Conservation (phyloP, 2,329 filamentous ascomycete species). For the Talaromyces marneffei region DNA sequence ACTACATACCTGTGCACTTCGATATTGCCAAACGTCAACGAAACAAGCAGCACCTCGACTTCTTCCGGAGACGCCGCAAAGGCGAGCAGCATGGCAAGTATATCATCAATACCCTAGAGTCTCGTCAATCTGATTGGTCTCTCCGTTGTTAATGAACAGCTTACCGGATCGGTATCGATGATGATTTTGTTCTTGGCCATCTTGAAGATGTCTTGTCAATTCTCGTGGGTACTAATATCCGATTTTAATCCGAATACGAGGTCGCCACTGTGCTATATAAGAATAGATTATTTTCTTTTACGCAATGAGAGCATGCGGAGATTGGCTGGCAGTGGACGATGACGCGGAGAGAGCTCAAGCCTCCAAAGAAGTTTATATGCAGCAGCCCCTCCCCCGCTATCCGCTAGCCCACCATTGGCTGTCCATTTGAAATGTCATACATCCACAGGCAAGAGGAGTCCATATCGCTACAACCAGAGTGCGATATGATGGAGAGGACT, state of each 20-base stretch:
- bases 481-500: too few species aligned
- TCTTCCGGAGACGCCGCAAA: conserved; percentile 77
- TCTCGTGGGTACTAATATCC: not conserved
- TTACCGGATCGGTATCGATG: conserved; percentile 90
- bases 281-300: not conserved
- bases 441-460: too few species aligned
- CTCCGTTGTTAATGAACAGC: conserved; percentile 10
- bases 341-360: not conserved
- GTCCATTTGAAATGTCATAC: too few species aligned
- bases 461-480: too few species aligned
- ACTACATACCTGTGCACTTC: conserved; percentile 67
- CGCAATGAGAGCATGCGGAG: not conserved
- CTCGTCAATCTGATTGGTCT: not conserved
- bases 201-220: not conserved
- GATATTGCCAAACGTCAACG: conserved; percentile 90
- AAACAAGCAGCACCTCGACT: conserved; percentile 77
- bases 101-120: conserved; percentile 72
- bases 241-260: not conserved
- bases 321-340: not conserved
- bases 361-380: not conserved
- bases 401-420: not conserved
- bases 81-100: conserved; percentile 80
- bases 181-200: conserved; percentile 68
- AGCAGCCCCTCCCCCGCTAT: conserved; percentile 2
- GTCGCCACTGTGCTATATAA: not conserved